Percentiles rank a stretch among this genome's conserved stretches.
Evolutionary conservation across 2,329 filamentous ascomycete species (phyloP).

Genomic region (Verticillium zaregamsianum): DNA sequence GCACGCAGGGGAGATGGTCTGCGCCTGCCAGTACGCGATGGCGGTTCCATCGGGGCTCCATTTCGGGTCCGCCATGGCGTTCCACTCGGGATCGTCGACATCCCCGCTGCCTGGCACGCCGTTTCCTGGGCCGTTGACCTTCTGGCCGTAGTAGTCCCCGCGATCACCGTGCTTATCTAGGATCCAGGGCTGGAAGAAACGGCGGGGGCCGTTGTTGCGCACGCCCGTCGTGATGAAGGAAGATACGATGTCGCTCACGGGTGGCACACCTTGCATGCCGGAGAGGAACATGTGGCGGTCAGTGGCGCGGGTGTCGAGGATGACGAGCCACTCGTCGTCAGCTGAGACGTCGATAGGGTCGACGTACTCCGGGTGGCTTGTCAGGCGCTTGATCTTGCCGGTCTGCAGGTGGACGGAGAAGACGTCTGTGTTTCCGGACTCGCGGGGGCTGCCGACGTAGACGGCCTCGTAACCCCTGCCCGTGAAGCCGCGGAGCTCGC

Average conservation of each 20-base stretch:
- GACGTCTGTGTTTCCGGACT: constrained; percentile 41
- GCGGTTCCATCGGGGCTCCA: constrained; percentile 35
- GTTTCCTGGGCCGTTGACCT: constrained; percentile 32
- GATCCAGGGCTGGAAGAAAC: constrained; percentile 42
- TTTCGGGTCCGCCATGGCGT: constrained; percentile 38
- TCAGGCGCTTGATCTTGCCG: constrained; percentile 35
- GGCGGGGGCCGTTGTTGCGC: constrained; percentile 39
- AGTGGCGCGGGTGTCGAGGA: constrained; percentile 37
- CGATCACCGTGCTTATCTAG: constrained; percentile 40
- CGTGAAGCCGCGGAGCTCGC: constrained; percentile 40
- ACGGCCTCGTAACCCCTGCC: constrained; percentile 34
- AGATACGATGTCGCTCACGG: constrained; percentile 32
- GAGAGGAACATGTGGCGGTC: constrained; percentile 36
- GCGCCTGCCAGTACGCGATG: constrained; percentile 37
- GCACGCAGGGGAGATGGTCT: constrained; percentile 33
- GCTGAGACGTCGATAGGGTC: constrained; percentile 37
- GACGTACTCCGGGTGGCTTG: constrained; percentile 36
- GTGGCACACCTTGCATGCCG: constrained; percentile 35
- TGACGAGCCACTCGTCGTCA: constrained; percentile 36
- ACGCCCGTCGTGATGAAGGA: constrained; percentile 29
- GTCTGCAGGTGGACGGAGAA: constrained; percentile 35
- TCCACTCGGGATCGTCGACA: constrained; percentile 43
- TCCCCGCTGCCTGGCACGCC: constrained; percentile 28
- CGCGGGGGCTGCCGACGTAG: constrained; percentile 33
- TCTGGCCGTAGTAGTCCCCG: constrained; percentile 37